A percentile compares a stretch with the other conserved stretches of the same genome.
phyloP scores from a whole-genome alignment of 2,329 filamentous ascomycete genomes.

The Onygena corvina region DNA sequence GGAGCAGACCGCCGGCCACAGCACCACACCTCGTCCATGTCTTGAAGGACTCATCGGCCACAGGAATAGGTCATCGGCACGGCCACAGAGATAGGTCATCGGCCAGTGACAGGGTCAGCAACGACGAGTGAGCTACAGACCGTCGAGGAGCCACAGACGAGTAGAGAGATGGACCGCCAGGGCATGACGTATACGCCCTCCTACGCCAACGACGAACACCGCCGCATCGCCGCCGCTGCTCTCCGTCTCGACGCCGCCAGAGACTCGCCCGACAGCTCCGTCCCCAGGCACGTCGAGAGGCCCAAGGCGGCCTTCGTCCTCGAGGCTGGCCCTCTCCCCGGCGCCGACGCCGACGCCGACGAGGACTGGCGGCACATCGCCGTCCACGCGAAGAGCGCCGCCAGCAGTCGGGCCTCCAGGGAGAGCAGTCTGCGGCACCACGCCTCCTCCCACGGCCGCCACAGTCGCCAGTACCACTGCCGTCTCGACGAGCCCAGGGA shows the following conservation, averaged over 20 bases:
- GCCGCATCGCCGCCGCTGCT: constrained; percentile 3
- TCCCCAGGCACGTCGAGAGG: background rate
- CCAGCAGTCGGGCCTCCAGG: background rate
- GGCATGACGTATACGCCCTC: constrained; percentile 5
- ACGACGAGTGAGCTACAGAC: too few relatives aligned
- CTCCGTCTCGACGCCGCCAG: background rate
- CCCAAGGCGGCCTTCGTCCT: constrained; percentile 12
- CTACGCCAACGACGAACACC: constrained; percentile 4
- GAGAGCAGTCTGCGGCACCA: background rate
- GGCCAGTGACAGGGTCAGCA: too few relatives aligned
- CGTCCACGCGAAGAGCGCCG: background rate
- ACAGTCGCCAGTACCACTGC: background rate
- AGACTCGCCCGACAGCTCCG: background rate
- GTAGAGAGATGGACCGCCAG: background rate
- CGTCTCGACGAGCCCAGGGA: background rate
- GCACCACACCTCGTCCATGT: too few relatives aligned
- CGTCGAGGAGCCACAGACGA: too few relatives aligned
- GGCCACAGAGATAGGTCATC: too few relatives aligned
- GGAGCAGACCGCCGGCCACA: too few relatives aligned
- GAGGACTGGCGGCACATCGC: background rate
- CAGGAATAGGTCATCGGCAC: too few relatives aligned
- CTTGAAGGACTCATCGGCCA: too few relatives aligned
- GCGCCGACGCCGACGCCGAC: background rate
- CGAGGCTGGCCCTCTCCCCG: constrained; percentile 7
- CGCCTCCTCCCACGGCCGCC: background rate